Evolutionary conservation across 371 early-diverging fungal species (phyloP).

Genomic region (Mucor irregularis): DNA sequence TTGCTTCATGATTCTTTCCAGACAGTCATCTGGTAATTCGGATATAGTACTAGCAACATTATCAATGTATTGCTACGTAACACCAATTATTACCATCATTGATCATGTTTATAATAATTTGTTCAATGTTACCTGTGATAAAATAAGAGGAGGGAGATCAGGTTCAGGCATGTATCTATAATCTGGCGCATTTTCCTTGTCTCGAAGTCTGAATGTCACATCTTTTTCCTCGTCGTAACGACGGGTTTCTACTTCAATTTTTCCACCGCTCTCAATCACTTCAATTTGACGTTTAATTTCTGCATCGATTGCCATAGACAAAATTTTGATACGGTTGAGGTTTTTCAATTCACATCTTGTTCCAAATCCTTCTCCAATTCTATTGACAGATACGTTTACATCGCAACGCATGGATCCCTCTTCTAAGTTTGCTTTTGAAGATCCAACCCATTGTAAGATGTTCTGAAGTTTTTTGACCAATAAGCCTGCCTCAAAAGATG

Average conservation of each 20-base stretch:
- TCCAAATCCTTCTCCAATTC: conserved; percentile 53
- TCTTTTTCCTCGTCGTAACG: conserved; percentile 69
- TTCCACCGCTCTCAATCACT: conserved; percentile 52
- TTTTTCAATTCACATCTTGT: conserved; percentile 89
- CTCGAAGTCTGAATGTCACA: conserved; percentile 67
- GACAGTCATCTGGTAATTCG: conserved; percentile 72
- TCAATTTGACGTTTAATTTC: conserved; percentile 79
- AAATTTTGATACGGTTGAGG: conserved; percentile 76
- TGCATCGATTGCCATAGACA: conserved; percentile 75
- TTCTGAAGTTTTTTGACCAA: conserved; percentile 77
- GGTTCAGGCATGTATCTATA: conserved; percentile 95
- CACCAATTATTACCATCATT: too few relatives aligned
- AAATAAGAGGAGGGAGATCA: conserved; percentile 70
- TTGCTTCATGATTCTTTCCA: conserved; percentile 59
- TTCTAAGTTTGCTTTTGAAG: conserved; percentile 83
- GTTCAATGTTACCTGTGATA: conserved; percentile 50
- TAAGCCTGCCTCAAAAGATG: conserved; percentile 75
- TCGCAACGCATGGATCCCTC: conserved; percentile 93
- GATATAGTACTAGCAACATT: conserved; percentile 51
- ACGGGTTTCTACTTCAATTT: conserved; percentile 73
- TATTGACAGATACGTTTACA: conserved; percentile 84
- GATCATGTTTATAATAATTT: not conserved
- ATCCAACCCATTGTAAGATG: conserved; percentile 69
- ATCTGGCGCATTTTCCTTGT: conserved; percentile 84
- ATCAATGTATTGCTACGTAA: conserved; percentile 53